Percentiles rank a stretch among this genome's conserved stretches.
Conservation (phyloP, 805 yeast species). For the Clavispora asparagi region DNA sequence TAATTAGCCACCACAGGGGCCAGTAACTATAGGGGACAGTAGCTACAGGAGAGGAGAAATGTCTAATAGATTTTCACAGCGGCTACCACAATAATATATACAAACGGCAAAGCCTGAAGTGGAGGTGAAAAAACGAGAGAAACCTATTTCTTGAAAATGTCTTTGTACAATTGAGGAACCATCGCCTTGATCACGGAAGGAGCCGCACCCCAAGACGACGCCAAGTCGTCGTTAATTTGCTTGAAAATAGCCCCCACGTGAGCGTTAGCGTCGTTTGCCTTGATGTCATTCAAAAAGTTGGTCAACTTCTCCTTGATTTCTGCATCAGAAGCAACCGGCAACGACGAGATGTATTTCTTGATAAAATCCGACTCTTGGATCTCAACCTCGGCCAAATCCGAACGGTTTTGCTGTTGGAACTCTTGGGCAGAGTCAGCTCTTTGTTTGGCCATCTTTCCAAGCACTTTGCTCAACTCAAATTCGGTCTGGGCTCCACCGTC, state of each 20-base stretch:
- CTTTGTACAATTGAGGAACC: conserved; percentile 15
- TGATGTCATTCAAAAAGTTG: conserved; percentile 16
- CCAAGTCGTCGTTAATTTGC: conserved; percentile 13
- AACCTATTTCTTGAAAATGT: conserved; percentile 3
- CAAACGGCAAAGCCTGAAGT: background rate
- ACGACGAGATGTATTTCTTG: conserved; percentile 27
- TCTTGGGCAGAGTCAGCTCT: conserved; percentile 47
- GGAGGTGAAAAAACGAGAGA: background rate
- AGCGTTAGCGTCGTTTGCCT: conserved; percentile 2
- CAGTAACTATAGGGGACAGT: background rate
- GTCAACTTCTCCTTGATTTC: conserved; percentile 27
- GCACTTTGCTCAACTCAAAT: conserved; percentile 13
- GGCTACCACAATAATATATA: background rate
- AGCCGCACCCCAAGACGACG: conserved; percentile 16
- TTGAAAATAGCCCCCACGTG: conserved; percentile 8
- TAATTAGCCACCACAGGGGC: no score
- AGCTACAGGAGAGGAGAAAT: background rate
- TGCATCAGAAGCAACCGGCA: conserved; percentile 47
- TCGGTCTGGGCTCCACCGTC: conserved; percentile 22
- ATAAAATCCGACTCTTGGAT: conserved; percentile 40
- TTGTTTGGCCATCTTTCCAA: conserved; percentile 40
- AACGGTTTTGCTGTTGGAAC: conserved; percentile 41
- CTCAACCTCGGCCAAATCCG: conserved; percentile 53
- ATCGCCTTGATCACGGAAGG: conserved; percentile 15
- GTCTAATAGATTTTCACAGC: background rate